phyloP scores from a whole-genome alignment of 352 stramenopile genomes.

The Phytopythium sindhum region DNA sequence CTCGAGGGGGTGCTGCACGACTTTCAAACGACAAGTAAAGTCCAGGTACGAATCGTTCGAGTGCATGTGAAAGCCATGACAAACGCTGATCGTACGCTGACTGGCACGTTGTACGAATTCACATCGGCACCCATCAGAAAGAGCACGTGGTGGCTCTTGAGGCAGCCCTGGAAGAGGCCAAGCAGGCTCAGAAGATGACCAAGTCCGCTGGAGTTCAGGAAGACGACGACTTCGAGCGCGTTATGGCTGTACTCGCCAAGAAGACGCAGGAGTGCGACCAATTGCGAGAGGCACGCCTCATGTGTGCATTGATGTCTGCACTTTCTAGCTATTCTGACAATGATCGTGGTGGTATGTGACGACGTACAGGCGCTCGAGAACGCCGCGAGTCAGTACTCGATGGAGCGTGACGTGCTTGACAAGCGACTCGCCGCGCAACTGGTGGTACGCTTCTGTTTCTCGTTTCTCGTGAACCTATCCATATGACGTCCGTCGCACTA shows the following conservation, averaged over 20 bases:
- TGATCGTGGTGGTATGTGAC: neutral
- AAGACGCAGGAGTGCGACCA: constrained; percentile 70
- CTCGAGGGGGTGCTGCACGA: constrained; percentile 64
- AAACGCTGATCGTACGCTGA: neutral
- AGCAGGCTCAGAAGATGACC: constrained; percentile 4
- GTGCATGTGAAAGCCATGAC: neutral
- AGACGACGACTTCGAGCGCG: constrained; percentile 44
- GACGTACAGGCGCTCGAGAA: constrained; percentile 58
- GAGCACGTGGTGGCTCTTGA: constrained; percentile 46
- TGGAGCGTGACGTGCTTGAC: constrained; percentile 57
- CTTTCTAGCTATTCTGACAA: neutral
- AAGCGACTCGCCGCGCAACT: constrained; percentile 70
- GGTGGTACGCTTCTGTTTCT: constrained; percentile 28
- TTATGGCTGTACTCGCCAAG: constrained; percentile 52
- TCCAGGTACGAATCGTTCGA: constrained; percentile 19
- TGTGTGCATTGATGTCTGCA: neutral
- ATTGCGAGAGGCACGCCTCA: constrained; percentile 55
- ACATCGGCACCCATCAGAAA: constrained; percentile 27
- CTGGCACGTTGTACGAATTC: neutral
- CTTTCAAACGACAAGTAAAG: constrained; percentile 61
- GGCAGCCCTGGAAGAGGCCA: constrained; percentile 28
- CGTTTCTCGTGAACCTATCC: neutral
- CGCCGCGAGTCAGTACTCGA: constrained; percentile 47
- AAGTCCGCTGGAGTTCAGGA: constrained; percentile 7
- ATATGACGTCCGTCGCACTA: neutral